Conservation (phyloP, 2,329 filamentous ascomycete genomes). For the Trichoderma sp. region DNA sequence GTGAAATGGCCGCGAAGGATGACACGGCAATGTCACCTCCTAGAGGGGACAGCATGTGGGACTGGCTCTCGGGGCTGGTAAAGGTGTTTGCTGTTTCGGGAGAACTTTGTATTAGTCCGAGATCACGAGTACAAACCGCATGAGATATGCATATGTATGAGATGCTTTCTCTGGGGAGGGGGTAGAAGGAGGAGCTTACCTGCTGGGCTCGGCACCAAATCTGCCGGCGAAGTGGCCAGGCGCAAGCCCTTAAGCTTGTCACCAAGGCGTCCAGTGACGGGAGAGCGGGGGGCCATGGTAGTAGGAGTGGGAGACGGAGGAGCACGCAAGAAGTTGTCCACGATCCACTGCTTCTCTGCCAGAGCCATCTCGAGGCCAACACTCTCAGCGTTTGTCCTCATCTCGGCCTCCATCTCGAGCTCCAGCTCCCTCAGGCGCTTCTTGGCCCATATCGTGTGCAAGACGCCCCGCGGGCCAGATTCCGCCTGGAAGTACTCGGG, state of each 20-base stretch:
- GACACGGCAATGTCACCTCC: constrained; percentile 37
- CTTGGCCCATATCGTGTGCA: constrained; percentile 90
- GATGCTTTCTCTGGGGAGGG: not conserved
- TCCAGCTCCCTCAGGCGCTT: constrained; percentile 73
- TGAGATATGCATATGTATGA: not conserved
- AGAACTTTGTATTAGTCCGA: constrained; percentile 2
- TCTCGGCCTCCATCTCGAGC: constrained; percentile 72
- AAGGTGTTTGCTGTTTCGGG: constrained; percentile 36
- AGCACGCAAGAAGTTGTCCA: constrained; percentile 62
- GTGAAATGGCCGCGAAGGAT: constrained; percentile 35
- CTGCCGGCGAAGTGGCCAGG: constrained; percentile 68
- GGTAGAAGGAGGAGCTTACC: constrained; percentile 39
- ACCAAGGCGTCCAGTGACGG: constrained; percentile 65
- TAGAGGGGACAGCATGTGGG: constrained; percentile 33
- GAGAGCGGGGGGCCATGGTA: constrained; percentile 57
- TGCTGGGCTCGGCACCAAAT: constrained; percentile 54
- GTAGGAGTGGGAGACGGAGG: constrained; percentile 24
- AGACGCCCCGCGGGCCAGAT: constrained; percentile 73
- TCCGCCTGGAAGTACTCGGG: constrained; percentile 70
- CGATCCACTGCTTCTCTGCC: constrained; percentile 82
- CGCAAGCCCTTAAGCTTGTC: constrained; percentile 80
- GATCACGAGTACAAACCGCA: not conserved
- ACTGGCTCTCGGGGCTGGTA: constrained; percentile 34
- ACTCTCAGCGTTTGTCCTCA: constrained; percentile 72
- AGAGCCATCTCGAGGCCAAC: constrained; percentile 81